A percentile compares a stretch with the other conserved stretches of the same genome.
Evolutionary conservation across 179 eudicot genomes (phyloP).

Genomic region (Actinidia chinensis): DNA sequence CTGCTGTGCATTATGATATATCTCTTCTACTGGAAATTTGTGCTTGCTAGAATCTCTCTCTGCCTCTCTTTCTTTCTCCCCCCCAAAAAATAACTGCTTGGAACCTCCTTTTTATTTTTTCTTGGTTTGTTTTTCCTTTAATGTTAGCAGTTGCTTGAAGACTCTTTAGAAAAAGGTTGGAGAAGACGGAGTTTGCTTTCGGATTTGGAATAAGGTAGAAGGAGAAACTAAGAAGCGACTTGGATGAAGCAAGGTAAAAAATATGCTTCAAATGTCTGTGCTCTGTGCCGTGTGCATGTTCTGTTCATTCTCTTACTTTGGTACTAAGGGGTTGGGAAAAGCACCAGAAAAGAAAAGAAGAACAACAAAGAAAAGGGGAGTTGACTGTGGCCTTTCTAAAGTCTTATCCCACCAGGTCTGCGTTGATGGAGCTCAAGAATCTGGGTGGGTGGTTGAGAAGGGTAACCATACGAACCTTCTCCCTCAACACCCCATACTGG

Average conservation of each 20-base stretch:
- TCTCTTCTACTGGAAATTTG: background rate
- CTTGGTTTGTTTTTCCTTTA: slow-evolving; percentile 9
- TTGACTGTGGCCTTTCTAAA: no score
- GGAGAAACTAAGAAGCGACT: slow-evolving; percentile 78
- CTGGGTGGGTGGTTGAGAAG: no score
- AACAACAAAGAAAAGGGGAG: no score
- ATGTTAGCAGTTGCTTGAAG: slow-evolving; percentile 70
- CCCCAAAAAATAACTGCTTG: background rate
- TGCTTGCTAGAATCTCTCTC: background rate
- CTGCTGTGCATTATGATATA: background rate
- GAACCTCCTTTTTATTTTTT: background rate
- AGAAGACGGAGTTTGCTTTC: slow-evolving; percentile 66
- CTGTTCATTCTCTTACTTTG: no score
- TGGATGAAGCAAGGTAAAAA: slow-evolving; percentile 80
- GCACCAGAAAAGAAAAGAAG: no score
- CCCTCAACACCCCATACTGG: no score
- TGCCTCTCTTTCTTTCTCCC: background rate
- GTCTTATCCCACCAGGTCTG: no score
- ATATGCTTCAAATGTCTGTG: background rate
- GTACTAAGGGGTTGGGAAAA: no score
- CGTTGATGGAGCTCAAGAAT: no score
- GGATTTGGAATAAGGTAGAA: slow-evolving; percentile 79
- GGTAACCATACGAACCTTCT: no score
- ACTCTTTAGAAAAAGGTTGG: slow-evolving; percentile 82
- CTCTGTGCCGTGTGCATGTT: no score